Percentiles rank a stretch among this genome's conserved stretches.
phyloP scores from a whole-genome alignment of 352 stramenopile species.

The Phytophthora melonis region DNA sequence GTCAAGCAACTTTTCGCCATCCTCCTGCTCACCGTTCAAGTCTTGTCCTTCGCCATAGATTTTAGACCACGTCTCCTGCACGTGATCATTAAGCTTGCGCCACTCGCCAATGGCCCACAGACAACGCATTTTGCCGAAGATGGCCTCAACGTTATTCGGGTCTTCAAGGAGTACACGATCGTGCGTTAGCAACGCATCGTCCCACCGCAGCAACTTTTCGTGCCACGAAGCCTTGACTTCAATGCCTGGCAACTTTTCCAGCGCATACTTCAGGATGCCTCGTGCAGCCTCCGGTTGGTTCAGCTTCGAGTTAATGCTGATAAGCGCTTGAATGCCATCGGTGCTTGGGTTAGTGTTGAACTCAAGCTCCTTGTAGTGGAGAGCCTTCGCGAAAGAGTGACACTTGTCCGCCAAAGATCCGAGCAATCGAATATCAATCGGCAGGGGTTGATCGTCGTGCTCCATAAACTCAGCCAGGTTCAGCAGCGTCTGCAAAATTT shows the following conservation, averaged over 20 bases:
- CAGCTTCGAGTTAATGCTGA: constrained; percentile 99
- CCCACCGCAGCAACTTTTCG: constrained; percentile 98
- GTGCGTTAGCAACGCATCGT: constrained; percentile 96
- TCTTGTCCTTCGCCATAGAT: constrained; percentile 77
- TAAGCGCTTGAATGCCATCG: constrained; percentile 97
- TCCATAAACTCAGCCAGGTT: constrained; percentile 99
- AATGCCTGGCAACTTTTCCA: constrained; percentile 77
- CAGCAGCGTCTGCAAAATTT: constrained; percentile 98
- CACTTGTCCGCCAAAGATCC: constrained; percentile 97
- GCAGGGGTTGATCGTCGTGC: constrained; percentile 96
- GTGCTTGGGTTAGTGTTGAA: constrained; percentile 93
- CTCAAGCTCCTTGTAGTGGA: constrained; percentile 99
- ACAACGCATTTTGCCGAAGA: constrained; percentile 99
- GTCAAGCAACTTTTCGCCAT: constrained; percentile 69
- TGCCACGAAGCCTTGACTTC: constrained; percentile 97
- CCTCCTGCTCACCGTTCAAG: constrained; percentile 48
- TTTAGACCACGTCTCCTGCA: constrained; percentile 87
- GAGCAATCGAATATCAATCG: constrained; percentile 97
- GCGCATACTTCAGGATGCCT: constrained; percentile 96
- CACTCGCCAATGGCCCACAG: constrained; percentile 98
- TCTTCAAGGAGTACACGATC: constrained; percentile 80
- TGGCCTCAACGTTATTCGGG: constrained; percentile 93
- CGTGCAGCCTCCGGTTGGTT: constrained; percentile 97
- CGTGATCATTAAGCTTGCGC: constrained; percentile 95
- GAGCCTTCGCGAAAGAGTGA: constrained; percentile 98